Base-by-base conservation (phyloP, 768 basidiomycete species). In the Candolleomyces efflorescens region DNA sequence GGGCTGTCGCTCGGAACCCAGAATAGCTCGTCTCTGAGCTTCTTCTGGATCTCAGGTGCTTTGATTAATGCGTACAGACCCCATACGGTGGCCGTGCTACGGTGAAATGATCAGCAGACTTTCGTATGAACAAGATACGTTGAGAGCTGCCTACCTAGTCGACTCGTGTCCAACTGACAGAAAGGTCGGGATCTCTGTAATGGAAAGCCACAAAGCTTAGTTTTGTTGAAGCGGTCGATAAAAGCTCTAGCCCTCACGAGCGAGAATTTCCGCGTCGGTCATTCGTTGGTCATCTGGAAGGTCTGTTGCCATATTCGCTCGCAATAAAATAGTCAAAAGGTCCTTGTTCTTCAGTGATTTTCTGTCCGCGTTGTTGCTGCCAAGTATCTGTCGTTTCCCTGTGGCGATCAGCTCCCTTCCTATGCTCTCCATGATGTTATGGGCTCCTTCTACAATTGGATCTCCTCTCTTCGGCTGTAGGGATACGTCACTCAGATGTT, bases 261-360 rank as follows among this genome's bases (percentile, higher is more conserved):
- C 70, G 2, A 86, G 58, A 17, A 90, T 82, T 59, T 89, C 87
- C 26, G 77, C 76, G 56, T 90, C 87, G 0, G 78, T 77, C 70
- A 90, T 70, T 37, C 73, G 71, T 64, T 86, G 84, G 46, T 62
- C 71, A 5, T 79, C 78, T 0, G 81, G 79, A 3, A 85, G 61
- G 64, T 89, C 84, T 0, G 77, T 79, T 0, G 83, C 79, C 71
- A 85, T 79, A 65, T 89, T 90, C 3, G 87, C 86, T 58, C 77
- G 77, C 44, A 89, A 72, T 3, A 89, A 72, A 23, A 87, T 62
- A 0, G 82, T 83, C 3, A 89, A 71, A 3, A 90, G 65, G 69
- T 89, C 87, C 17, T 82, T 77, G 69, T 70, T 75, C 67, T 63
- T 63, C 55, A 68, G 32, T 32, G 60, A 7, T 63, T 60, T 2